Evolutionary conservation across 805 yeast genomes (phyloP), one percentile per base, ranked within the genome.

Genomic region (Kodamaea hsintzibuensis): DNA sequence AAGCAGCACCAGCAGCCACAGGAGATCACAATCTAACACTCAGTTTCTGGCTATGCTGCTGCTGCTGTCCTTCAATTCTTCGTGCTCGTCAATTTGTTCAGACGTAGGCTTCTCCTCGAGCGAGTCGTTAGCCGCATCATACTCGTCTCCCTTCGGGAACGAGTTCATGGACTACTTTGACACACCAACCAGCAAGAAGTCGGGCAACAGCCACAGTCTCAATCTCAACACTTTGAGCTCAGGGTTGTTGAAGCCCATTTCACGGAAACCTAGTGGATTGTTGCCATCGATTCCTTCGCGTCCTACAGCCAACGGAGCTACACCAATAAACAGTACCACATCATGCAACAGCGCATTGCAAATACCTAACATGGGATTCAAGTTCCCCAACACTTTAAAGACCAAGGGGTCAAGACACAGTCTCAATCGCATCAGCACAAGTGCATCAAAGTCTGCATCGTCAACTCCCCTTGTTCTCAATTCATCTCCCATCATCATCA

Each of bases 401-500:
- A 53, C 42, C 46, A 56, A 54, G 46, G 39, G 45, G 18, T 49
- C 59, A 10, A 52, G 59, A 14, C 60, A 55, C 49, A 54, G 54
- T 42, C 60, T 57, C 51, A 57, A 55, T 45, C 30, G 58, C 8
- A 18, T 54, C 42, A 47, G 46, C 30, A 53, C 57, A 7, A 40
- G 47, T 13, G 42, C 53, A 16, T 47, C 53, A 30, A 53, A 52
- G 42, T 38, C 51, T 12, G 47, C 45, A 44, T 35, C 51, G n/a
- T 14, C 54, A 13, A 42, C 55, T n/a, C 54, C 61, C 6, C 49
- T 53, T 13, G 47, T 54, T 33, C 49, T 55, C 45, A 49, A 49
- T 27, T 60, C 74, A 40, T 68, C 76, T 0, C 77, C 76, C 14
- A 57, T 64, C 14, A 60, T 69, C 19, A 61, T 69, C 19, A 65